Evolutionary conservation across 176 grass and related monocot species (phyloP), one percentile per base, ranked within the genome.

Genomic region (Cocos nucifera): DNA sequence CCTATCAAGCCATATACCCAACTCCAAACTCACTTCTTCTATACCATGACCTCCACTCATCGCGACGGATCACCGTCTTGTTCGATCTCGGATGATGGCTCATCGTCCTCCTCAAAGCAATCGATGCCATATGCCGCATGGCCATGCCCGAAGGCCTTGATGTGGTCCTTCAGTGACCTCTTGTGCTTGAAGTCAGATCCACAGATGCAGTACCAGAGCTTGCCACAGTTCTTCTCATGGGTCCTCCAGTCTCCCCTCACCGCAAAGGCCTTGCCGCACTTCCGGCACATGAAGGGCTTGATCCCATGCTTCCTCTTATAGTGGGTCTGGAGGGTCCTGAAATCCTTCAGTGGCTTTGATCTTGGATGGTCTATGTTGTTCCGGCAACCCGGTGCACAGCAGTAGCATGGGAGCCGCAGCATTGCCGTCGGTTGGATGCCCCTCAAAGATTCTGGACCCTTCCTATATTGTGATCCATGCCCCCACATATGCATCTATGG

Each of bases 161-260:
- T 86, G 59, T 97, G 92, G 74, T 97, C 92, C 77, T 97, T 97
- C 60, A 97, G 83, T 1, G 92, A 97, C 35, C 92, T 77, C 84
- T 97, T 97, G 84, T 97, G 92, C 84, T 97, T 97, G 80, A 97
- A 97, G 74, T 97, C 92, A 50, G 92, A 97, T 58, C 92, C 92
- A 27, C 92, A 97, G 75, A 85, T 80, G 78, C 92, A 97, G 76
- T 91, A 97, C 92, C 92, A 97, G 76, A 97, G 82, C 74, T 85
- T 97, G 75, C 92, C 92, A 66, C 92, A 97, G 70, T 97, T 97
- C 78, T 97, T 97, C 87, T 97, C 92, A 80, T 97, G 92, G 16
- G 92, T 97, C 60, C 92, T 83, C 92, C 92, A 97, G 72, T 97
- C 92, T 4, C 92, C 92, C 71, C 80, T 90, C 22, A 97, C 92